Base-by-base conservation (phyloP, 2,329 filamentous ascomycete species). In the Pseudonectria buxi region DNA sequence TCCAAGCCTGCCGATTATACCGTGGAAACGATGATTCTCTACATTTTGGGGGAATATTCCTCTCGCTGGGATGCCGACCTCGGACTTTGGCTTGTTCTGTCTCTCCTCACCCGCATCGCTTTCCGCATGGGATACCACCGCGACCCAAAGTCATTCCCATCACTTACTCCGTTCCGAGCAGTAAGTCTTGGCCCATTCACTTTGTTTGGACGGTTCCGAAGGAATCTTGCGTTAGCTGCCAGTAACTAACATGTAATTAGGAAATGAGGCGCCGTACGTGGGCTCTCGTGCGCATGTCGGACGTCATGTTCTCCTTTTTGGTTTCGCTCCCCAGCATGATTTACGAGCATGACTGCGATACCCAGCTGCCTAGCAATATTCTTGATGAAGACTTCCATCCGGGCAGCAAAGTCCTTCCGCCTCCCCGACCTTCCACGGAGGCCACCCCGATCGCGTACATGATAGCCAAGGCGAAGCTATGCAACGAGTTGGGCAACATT, bases 331-430 rank as follows among this genome's bases (percentile, higher is more conserved):
- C 75, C 4, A 73, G 64, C 41, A 87, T 89, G 72, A 80, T 89
- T 16, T 76, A 83, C 43, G 73, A 82, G 10, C 71, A 82, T 31
- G 81, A 88, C 53, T 87, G 79, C 36, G 86, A 92, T 51, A 82
- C 84, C 0, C 72, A 82, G 47, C 63, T 86, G 6, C 86, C 86
- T 1, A 76, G 79, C 37, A 92, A 90, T 51, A 72, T 90, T 12
- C 86, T 85, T 54, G 86, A 92, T 47, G 83, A 89, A 43, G 86
- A 90, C 46, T 80, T 92, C 26, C 73, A 79, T 30, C 79, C 82
- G 3, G 73, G 76, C 14, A 82, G 78, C 43, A 82, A 80, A 45
- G 63, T 71, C 7, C 59, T 90, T 9, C 86, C 86, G 1, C 72
- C 76, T 2, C 76, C 82, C 1, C 68, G 83, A 37, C 80, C 84